Percentiles rank a stretch among this genome's conserved stretches.
phyloP scores from a whole-genome alignment of 805 yeast species.

The Wickerhamiella bombiphila region DNA sequence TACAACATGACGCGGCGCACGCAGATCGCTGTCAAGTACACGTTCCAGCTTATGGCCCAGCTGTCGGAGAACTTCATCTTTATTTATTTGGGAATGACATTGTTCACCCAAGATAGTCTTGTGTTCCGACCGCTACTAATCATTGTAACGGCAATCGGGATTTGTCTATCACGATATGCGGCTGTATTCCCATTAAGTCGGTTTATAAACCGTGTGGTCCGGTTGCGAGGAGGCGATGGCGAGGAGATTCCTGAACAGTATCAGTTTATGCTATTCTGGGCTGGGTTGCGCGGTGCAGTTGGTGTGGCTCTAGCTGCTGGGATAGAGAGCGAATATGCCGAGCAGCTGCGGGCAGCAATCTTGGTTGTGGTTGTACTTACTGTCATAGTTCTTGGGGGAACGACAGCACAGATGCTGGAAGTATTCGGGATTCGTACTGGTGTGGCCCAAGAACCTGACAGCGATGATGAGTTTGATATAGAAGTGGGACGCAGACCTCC shows the following conservation, averaged over 20 bases:
- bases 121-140: slow-evolving; percentile 89
- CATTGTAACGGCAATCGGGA: slow-evolving; percentile 75
- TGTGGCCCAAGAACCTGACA: slow-evolving; percentile 62
- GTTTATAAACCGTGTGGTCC: slow-evolving; percentile 64
- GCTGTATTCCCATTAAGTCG: slow-evolving; percentile 91
- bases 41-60: slow-evolving; percentile 88
- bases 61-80: slow-evolving; percentile 92
- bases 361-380: slow-evolving; percentile 92
- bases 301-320: slow-evolving; percentile 99
- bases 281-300: slow-evolving; percentile 96
- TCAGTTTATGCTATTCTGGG: slow-evolving; percentile 99
- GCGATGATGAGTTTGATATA: slow-evolving; percentile 92
- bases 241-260: slow-evolving; percentile 91
- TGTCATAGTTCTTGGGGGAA: slow-evolving; percentile 93
- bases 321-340: slow-evolving; percentile 82
- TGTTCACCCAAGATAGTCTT: slow-evolving; percentile 90
- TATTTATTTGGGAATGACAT: slow-evolving; percentile 82
- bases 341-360: slow-evolving; percentile 82
- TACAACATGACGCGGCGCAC: slow-evolving; percentile 95
- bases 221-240: slow-evolving; percentile 40
- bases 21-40: slow-evolving; percentile 89
- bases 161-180: slow-evolving; percentile 91
- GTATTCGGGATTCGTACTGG: slow-evolving; percentile 87
- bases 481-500: slow-evolving; percentile 31
- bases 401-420: slow-evolving; percentile 96